phyloP scores from a whole-genome alignment of 1,284 basidiomycete genomes.

The Moniliella sp. region DNA sequence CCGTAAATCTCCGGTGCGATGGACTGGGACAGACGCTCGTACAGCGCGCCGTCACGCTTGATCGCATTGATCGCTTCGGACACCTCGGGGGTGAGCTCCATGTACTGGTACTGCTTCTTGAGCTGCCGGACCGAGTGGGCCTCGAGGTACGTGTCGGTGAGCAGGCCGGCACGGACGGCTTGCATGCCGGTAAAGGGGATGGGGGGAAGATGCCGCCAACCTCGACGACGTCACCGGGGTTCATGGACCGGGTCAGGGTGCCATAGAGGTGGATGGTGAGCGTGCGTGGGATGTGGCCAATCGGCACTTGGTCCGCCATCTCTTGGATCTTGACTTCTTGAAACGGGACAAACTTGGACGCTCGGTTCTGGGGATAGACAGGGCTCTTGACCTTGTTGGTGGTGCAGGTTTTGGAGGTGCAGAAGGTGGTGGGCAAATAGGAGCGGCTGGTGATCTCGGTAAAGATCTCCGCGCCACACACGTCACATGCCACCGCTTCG shows the following conservation, averaged over 20 bases:
- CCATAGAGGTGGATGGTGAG: constrained; percentile 92
- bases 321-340: constrained; percentile 98
- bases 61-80: constrained; percentile 50
- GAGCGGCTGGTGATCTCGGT: constrained; percentile 86
- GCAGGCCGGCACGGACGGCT: constrained; percentile 70
- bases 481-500: constrained; percentile 94
- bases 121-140: constrained; percentile 72
- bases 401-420: constrained; percentile 48
- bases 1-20: constrained; percentile 98
- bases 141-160: constrained; percentile 93
- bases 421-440: constrained; percentile 69
- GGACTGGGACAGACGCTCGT: constrained; percentile 50
- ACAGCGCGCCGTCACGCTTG: constrained; percentile 52
- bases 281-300: constrained; percentile 90
- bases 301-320: constrained; percentile 98
- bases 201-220: constrained; percentile 74
- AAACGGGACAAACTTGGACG: constrained; percentile 88
- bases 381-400: constrained; percentile 70
- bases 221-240: constrained; percentile 84
- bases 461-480: constrained; percentile 93
- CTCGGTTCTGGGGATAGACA: constrained; percentile 92
- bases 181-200: constrained; percentile 70
- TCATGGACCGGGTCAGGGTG: constrained; percentile 67
- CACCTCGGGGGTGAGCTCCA: constrained; percentile 59
- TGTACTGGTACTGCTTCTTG: constrained; percentile 87